These are phyloP conservation scores for Turritis glabra DNA, from an alignment of 345 rosid species.

Conservation along the genomic window DNA sequence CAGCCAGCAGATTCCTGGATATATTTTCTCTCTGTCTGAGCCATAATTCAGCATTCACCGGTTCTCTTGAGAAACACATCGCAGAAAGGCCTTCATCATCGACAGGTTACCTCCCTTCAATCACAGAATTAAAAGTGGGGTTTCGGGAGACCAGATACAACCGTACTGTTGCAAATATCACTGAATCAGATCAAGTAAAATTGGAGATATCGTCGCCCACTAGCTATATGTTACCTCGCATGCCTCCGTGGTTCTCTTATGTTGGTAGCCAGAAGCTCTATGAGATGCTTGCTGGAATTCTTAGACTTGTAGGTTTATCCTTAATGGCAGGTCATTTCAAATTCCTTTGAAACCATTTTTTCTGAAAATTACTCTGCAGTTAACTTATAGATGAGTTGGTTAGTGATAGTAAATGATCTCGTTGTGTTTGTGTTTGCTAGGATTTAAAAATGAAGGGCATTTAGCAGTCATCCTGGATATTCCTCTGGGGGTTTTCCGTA, in stretches of 20 bases:
- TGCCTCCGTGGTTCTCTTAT: constrained; percentile 87
- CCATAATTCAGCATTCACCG: constrained; percentile 65
- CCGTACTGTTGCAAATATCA: constrained; percentile 34
- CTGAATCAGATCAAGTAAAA: constrained; percentile 45
- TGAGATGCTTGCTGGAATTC: constrained; percentile 71
- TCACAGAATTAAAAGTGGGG: constrained; percentile 67
- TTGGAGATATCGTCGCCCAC: constrained; percentile 34
- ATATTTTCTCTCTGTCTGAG: constrained; percentile 69
- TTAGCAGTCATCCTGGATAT: constrained; percentile 72
- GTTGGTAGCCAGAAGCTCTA: constrained; percentile 75
- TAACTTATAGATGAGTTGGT: constrained; percentile 27
- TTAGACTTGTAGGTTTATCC: constrained; percentile 89
- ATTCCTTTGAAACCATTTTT: constrained; percentile 36
- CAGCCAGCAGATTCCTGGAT: constrained; percentile 84
- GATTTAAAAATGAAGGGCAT: constrained; percentile 54
- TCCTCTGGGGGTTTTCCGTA: constrained; percentile 62
- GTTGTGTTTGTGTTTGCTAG: constrained; percentile 53
- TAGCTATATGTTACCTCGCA: constrained; percentile 59
- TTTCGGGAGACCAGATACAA: constrained; percentile 37
- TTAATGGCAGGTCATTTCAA: constrained; percentile 70
- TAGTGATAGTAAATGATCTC: constrained; percentile 27
- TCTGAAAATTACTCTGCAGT: constrained; percentile 7
- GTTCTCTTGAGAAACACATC: constrained; percentile 74
- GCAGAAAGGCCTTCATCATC: constrained; percentile 62
- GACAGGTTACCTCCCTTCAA: constrained; percentile 69